Evolutionary conservation across 225 moss, liverwort and hornwort genomes (phyloP), one percentile per base, ranked within the genome.

Genomic region (Neckera pumila): DNA sequence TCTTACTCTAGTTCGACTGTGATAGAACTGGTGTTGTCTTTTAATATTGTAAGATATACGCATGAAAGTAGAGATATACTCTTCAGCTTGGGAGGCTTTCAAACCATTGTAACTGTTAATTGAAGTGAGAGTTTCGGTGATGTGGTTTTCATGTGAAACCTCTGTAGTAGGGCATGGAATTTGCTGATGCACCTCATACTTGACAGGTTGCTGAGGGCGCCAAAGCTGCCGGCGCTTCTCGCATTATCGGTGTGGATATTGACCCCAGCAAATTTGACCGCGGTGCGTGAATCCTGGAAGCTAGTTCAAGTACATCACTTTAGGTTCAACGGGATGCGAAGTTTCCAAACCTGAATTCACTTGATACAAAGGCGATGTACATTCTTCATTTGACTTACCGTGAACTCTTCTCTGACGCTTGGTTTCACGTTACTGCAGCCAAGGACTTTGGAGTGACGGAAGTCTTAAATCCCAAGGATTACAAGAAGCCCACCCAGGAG

Each of bases 191-290:
- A 57, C 18, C 71, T 90, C 27, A 70, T 69, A 10, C 73, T 86
- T 88, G 84, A 75, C 89, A 93, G 93, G 93, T 93, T 82, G 93
- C 93, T 79, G 97, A 97, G 90, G 99, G 99, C 84, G 99, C 99
- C 83, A 97, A 96, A 90, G 91, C 92, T 83, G 97, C 96, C 38
- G 97, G 99, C 84, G 99, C 99, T 34, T 89, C 93, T 65, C 92
- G 97, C 90, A 89, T 99, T 84, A 96, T 99, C 85, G 99, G 99
- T 76, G 94, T 99, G 87, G 99, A 99, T 89, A 93, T 94, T 42
- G 93, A 97, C 79, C 70, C 92, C 73, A 80, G 66, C 63, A 99
- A 97, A 91, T 95, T 92, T 89, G 96, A 96, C 70, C 86, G 85
- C 23, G 97, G 96, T 97, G 86, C 33, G 93, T 87, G 61, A 87